These are phyloP conservation scores for Diaporthe vexans DNA, from an alignment of 2,329 filamentous ascomycete genomes.

Conservation along the genomic window DNA sequence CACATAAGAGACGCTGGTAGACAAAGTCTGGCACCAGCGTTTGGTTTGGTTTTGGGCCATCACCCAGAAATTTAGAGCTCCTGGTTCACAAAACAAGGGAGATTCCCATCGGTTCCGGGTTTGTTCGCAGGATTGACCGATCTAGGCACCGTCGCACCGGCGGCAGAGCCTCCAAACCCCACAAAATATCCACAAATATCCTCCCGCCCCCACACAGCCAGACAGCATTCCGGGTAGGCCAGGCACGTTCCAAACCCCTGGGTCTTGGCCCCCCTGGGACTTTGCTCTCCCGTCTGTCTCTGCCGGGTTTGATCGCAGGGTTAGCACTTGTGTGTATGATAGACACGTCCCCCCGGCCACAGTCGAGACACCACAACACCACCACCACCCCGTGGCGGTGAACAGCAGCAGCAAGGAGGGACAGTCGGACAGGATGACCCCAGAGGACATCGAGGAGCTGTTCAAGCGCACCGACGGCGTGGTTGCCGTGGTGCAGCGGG, in stretches of 20 bases:
- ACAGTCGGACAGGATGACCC: slow-evolving; percentile 48
- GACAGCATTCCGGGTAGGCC: background rate
- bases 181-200: slow-evolving; percentile 29
- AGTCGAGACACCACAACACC: slow-evolving; percentile 15
- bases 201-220: slow-evolving; percentile 1
- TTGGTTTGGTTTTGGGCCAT: slow-evolving; percentile 20
- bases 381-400: background rate
- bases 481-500: slow-evolving; percentile 41
- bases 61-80: background rate
- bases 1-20: background rate
- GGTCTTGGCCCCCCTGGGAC: slow-evolving; percentile 16
- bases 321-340: slow-evolving; percentile 10
- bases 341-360: slow-evolving; percentile 12
- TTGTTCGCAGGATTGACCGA: slow-evolving; percentile 25
- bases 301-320: slow-evolving; percentile 27
- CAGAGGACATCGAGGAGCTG: slow-evolving; percentile 55
- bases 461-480: slow-evolving; percentile 52
- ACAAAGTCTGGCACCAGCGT: background rate
- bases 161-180: slow-evolving; percentile 8
- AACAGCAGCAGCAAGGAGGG: background rate
- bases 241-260: slow-evolving; percentile 19
- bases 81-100: slow-evolving; percentile 22
- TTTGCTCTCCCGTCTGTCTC: slow-evolving; percentile 13
- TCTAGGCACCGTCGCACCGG: background rate
- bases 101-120: slow-evolving; percentile 11